phyloP scores from a whole-genome alignment of 78 protist species.

The Tieghemostelium lacteum region DNA sequence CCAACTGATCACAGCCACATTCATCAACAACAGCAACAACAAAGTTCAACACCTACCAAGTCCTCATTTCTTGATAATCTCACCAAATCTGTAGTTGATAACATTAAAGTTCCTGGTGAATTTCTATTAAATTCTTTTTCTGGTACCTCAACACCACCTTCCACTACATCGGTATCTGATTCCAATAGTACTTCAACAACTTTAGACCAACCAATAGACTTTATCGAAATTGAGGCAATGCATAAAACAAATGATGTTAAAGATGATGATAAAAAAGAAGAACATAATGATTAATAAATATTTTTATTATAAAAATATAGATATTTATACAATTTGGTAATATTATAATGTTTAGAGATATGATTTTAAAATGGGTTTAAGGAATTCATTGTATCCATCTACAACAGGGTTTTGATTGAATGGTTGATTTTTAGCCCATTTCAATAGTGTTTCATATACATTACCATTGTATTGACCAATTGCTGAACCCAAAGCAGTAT shows the following conservation, averaged over 20 bases:
- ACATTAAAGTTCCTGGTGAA: neutral
- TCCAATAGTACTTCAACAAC: neutral
- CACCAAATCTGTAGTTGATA: no score
- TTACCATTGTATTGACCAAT: conserved; percentile 78
- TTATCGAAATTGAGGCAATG: neutral
- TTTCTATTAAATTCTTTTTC: neutral
- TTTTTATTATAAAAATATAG: no score
- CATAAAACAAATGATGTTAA: no score
- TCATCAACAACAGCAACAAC: conserved; percentile 5
- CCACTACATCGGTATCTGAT: no score
- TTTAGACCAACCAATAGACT: neutral
- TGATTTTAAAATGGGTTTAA: no score
- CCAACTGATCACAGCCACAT: neutral
- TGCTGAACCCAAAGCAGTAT: conserved; percentile 59
- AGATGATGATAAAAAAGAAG: no score
- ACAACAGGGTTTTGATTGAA: conserved; percentile 61
- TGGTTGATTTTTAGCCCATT: conserved; percentile 52
- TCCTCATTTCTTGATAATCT: neutral
- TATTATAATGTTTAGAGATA: no score
- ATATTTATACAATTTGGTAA: no score
- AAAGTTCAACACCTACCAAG: neutral
- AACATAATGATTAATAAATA: no score
- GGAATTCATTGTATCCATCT: no score
- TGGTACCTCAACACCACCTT: neutral
- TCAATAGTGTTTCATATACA: conserved; percentile 75